Evolutionary conservation across 305 asterid species (phyloP), one percentile per base, ranked within the genome.

Genomic region (Fraxinus sp.): DNA sequence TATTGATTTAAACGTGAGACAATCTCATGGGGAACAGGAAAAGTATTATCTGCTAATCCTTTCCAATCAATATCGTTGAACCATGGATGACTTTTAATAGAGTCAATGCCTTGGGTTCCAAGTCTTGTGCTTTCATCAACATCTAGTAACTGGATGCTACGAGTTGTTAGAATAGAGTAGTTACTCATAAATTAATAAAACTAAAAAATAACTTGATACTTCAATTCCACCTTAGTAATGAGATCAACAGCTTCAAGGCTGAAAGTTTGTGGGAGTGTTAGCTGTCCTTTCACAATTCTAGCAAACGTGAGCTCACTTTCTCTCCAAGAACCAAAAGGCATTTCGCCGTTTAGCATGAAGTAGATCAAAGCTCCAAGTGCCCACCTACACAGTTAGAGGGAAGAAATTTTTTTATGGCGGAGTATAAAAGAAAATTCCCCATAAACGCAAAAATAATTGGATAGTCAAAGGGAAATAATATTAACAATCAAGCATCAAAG

Each of bases 261-360:
- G 82, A 93, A 91, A 35, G 82, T 84, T 52, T 90, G 89, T 28
- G 99, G 97, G 84, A 94, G 93, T 75, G 94, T 90, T 62, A 94
- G 89, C 87, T 91, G 98, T 68, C 97, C 96, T 88, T 89, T 94
- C 37, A 94, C 98, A 57, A 94, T 91, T 89, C 97, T 90, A 64
- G 97, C 96, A 75, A 89, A 93, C 10, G 97, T 93, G 85, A 96
- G 95, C 87, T 96, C 98, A 83, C 94, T 94, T 79, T 91, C 97
- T 90, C 99, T 90, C 99, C 99, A 94, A 64, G 97, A 94, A 77
- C 98, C 98, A 80, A 94, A 96, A 79, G 99, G 98, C 97, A 93
- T 93, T 91, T 96, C 99, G 75, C 95, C 96, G 84, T 90, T 90
- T 82, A 96, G 92, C 99, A 96, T 92, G 94, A 93, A 94, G 90